Conservation (phyloP, 2,329 filamentous ascomycete species). For the Trichoderma koningiopsis region DNA sequence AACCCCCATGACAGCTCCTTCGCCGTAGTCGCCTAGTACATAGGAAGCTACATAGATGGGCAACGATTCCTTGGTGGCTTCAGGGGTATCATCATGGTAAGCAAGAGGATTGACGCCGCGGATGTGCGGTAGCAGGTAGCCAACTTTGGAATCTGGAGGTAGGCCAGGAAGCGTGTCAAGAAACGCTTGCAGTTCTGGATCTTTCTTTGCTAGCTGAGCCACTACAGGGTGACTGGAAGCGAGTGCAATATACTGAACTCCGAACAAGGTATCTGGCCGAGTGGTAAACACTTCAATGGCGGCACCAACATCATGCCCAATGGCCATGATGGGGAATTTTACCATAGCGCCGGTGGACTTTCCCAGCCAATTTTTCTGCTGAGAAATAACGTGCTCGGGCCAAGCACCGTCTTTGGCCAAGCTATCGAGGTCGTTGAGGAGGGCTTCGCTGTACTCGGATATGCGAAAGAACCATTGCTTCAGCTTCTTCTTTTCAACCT, state of each 20-base stretch:
- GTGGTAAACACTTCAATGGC: slow-evolving; percentile 79
- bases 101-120: slow-evolving; percentile 67
- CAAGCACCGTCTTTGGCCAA: slow-evolving; percentile 67
- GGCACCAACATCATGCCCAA: slow-evolving; percentile 44
- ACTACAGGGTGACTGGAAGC: slow-evolving; percentile 74
- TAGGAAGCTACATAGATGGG: slow-evolving; percentile 84
- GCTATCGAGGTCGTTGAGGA: slow-evolving; percentile 70
- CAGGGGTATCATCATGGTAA: slow-evolving; percentile 53
- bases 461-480: slow-evolving; percentile 92
- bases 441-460: slow-evolving; percentile 72
- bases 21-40: slow-evolving; percentile 81
- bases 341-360: slow-evolving; percentile 73
- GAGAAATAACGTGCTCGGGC: slow-evolving; percentile 79
- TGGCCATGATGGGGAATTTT: slow-evolving; percentile 64
- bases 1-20: slow-evolving; percentile 89
- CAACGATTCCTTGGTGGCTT: slow-evolving; percentile 57
- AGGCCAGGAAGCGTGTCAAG: slow-evolving; percentile 62
- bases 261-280: slow-evolving; percentile 82
- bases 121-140: slow-evolving; percentile 66
- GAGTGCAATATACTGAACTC: slow-evolving; percentile 81
- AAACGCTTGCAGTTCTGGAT: slow-evolving; percentile 67
- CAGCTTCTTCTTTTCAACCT: slow-evolving; percentile 75
- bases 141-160: slow-evolving; percentile 61
- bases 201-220: slow-evolving; percentile 57
- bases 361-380: slow-evolving; percentile 89